These are phyloP conservation scores for Acacia confusa DNA, from an alignment of 306 rosid species.

Conservation along the genomic window DNA sequence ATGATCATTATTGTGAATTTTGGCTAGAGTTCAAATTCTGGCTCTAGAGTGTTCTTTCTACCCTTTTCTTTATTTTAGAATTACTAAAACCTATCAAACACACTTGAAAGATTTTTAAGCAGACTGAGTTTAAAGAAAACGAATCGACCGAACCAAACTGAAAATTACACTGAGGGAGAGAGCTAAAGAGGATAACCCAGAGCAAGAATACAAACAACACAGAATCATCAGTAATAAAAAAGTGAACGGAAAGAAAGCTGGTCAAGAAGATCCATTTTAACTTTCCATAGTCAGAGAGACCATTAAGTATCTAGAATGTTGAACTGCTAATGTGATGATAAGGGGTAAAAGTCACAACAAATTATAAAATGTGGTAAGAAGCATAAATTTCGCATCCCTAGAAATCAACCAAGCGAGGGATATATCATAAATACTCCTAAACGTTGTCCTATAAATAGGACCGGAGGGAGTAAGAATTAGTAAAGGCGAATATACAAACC, in stretches of 20 bases:
- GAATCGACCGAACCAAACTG: no score
- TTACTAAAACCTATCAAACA: no score
- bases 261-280: background rate
- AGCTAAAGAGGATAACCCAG: background rate
- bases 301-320: background rate
- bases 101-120: background rate
- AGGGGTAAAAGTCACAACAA: background rate
- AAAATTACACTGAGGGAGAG: background rate
- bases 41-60: no score
- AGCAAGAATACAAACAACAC: background rate
- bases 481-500: slow-evolving; percentile 32
- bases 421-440: no score
- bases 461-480: no score
- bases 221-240: background rate
- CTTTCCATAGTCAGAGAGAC: background rate
- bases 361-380: background rate
- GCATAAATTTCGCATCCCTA: background rate
- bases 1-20: no score
- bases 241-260: background rate
- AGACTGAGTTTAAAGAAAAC: background rate
- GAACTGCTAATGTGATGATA: background rate
- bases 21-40: no score
- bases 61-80: no score
- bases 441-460: no score
- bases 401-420: no score